Evolutionary conservation across 1,284 basidiomycete genomes (phyloP), one percentile per base, ranked within the genome.

Genomic region (Cryptococcus maquisensis): DNA sequence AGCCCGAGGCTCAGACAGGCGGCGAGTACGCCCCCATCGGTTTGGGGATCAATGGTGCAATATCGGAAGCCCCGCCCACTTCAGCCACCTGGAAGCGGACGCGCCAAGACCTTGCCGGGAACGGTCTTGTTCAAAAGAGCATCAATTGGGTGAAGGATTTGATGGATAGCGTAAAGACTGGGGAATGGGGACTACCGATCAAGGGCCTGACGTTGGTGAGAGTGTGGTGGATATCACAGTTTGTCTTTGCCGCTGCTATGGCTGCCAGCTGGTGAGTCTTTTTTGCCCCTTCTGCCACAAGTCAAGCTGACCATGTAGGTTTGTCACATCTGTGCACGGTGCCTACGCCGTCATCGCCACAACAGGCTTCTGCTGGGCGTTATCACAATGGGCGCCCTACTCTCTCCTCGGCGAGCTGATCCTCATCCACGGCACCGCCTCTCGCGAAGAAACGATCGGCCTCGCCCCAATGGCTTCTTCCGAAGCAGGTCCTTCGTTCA

Each of bases 341-440:
- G 80, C 81, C 0, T 79, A 78, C 48, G 39, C 70, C 6, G 66
- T 82, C 39, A 75, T 82, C 24, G 76, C 73, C 1, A 55, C 76
- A 13, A 78, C 78, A 5, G 81, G 81, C 1, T 76, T 81, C 56
- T 76, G 73, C 37, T 81, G 79, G 78, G 75, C 79, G 6, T 60
- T 81, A 12, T 64, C 72, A 3, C 76, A 77, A 55, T 80, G 79
- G 78, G 72, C 76, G 3, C 79, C 79, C 2, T 79, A 75, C 51
- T 73, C 72, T 7, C 55, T 79, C 26, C 65, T 76, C 4, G 76
- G 74, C 43, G 76, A 78, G 52, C 64, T 77, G 13, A 76, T 78
- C 47, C 66, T 77, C 9, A 58, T 75, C 39, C 74, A 77, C 57
- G 57, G 64, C 6, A 56, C 57, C 24, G 49, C 55, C 26, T 51